Percentiles rank a stretch among this genome's conserved stretches.
phyloP scores from a whole-genome alignment of 2,329 filamentous ascomycete genomes.

The Epichloe scottii region DNA sequence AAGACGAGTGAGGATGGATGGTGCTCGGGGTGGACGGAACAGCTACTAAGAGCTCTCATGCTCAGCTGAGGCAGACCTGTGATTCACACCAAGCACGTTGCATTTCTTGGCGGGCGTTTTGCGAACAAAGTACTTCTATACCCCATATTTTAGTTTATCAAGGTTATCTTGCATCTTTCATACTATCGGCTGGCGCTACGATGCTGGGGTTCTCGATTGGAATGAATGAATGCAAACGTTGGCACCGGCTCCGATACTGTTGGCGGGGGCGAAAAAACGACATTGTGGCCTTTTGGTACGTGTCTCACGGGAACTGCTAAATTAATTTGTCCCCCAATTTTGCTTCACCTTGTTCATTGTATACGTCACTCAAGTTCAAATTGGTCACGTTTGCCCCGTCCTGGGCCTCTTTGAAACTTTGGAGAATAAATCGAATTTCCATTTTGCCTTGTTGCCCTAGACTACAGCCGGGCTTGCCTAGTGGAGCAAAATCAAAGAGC shows the following conservation, averaged over 20 bases:
- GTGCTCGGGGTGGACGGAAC: background rate
- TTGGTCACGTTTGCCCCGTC: background rate
- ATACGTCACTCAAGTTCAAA: background rate
- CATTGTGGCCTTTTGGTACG: background rate
- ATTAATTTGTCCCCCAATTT: background rate
- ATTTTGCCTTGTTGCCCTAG: constrained; percentile 14
- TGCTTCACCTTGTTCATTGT: background rate
- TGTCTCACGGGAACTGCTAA: background rate
- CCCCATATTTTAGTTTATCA: background rate
- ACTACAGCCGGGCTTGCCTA: constrained; percentile 23
- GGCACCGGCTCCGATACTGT: background rate
- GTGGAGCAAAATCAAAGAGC: constrained; percentile 16
- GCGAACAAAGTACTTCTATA: background rate
- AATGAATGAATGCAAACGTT: background rate
- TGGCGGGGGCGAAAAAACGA: background rate
- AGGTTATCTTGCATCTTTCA: background rate
- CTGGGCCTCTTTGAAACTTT: background rate
- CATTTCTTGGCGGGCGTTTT: background rate
- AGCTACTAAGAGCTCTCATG: background rate
- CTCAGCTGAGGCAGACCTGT: no score
- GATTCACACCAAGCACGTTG: background rate
- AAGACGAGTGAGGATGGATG: background rate
- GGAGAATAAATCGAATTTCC: background rate
- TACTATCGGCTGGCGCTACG: background rate
- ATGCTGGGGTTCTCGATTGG: background rate